Base-by-base conservation (phyloP, 2,329 filamentous ascomycete species). In the Diplodia corticola region DNA sequence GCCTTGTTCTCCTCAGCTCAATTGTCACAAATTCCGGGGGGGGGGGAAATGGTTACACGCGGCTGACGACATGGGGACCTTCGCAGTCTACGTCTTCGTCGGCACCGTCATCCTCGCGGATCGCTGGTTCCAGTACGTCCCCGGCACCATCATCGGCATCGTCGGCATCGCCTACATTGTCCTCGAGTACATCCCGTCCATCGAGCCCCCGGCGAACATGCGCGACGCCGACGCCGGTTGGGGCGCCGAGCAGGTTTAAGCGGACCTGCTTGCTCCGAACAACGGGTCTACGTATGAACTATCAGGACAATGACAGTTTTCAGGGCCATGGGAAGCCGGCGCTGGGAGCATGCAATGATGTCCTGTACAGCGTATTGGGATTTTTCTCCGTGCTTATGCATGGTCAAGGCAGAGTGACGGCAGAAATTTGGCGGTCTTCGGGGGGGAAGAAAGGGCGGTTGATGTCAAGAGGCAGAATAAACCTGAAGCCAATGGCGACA, bases 31-130 rank as follows among this genome's bases (percentile, higher is more conserved):
- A n/a, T n/a, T n/a, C n/a, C n/a, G n/a, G n/a, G n/a, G n/a, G n/a
- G n/a, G 20, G 2, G 24, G 13, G 46, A 12, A 49, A 22, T 5
- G 26, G 17, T 30, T 17, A 5, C 17, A 7, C 13, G 17, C 15
- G 67, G 49, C 73, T 71, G 22, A 75, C 28, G 4, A 9, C 7
- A 17, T 26, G 35, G 13, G 17, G 6, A 35, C 33, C 33, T 26
- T 1, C n/a, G 35, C 68, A 97, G 93, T 99, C 84, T 99, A 99
- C 86, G 86, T 98, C 80, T 98, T 99, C 80, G 84, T 97, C 74
- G 95, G 94, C 71, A 91, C 88, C 71, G 90, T 98, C 73, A 86
- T 97, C 67, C 86, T 97, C 66, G 88, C 91, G 72, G 80, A 84
- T 70, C 75, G 83, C 69, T 82, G 87, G 74, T 83, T 91, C 73